These are phyloP conservation scores for Dioszegia crocea DNA, from an alignment of 768 basidiomycete species.

Conservation along the genomic window DNA sequence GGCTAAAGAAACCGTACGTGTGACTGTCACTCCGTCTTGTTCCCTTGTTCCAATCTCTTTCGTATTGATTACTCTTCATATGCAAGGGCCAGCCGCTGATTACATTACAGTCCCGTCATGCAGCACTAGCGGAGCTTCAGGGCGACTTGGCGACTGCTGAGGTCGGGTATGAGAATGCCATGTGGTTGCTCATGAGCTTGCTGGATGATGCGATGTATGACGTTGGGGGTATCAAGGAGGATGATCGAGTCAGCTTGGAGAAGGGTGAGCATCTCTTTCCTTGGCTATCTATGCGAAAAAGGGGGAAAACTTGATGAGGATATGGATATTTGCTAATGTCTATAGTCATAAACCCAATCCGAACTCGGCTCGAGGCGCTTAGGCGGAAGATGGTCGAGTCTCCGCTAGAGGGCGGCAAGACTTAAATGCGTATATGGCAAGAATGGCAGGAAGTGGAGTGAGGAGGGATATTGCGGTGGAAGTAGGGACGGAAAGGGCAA, in stretches of 20 bases:
- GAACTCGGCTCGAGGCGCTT: conserved; percentile 27
- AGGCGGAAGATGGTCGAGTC: conserved; percentile 30
- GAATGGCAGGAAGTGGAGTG: too few relatives aligned
- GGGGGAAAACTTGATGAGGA: too few relatives aligned
- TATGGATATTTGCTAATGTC: conserved; percentile 1
- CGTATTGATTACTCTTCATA: neutral
- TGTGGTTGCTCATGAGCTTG: conserved; percentile 89
- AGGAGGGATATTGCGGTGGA: too few relatives aligned
- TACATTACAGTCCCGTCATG: conserved; percentile 70
- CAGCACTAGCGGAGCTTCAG: conserved; percentile 82
- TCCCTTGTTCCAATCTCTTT: neutral
- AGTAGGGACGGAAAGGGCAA: too few relatives aligned
- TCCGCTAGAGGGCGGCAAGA: too few relatives aligned
- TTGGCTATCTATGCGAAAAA: too few relatives aligned
- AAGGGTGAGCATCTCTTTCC: conserved; percentile 45
- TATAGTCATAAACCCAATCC: conserved; percentile 31
- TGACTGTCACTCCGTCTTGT: neutral
- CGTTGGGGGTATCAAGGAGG: conserved; percentile 44
- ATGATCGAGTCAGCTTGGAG: conserved; percentile 50
- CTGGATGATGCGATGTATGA: conserved; percentile 65
- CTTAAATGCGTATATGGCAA: neutral
- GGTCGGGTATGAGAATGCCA: conserved; percentile 86
- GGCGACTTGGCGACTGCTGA: conserved; percentile 82
- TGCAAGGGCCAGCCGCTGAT: neutral
- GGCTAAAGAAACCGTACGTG: conserved; percentile 72